phyloP scores from a whole-genome alignment of 1,284 basidiomycete genomes.

The Irpex sp. region DNA sequence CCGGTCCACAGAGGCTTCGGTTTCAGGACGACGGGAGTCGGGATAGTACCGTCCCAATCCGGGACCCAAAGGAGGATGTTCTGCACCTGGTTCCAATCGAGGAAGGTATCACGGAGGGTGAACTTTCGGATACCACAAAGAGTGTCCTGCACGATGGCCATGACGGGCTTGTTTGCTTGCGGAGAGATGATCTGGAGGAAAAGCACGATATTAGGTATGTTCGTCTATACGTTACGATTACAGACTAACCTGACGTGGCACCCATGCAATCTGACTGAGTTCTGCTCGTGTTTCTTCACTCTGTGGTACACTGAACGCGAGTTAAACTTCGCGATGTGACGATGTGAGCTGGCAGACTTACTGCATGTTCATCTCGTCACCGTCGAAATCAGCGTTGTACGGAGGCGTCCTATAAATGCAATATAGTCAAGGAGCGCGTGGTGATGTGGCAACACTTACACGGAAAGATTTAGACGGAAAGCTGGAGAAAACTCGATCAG shows the following conservation, averaged over 20 bases:
- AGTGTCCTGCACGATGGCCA: conserved; percentile 99
- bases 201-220: background rate
- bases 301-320: conserved; percentile 78
- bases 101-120: conserved; percentile 90
- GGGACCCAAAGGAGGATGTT: conserved; percentile 98
- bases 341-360: conserved; percentile 41
- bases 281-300: conserved; percentile 99
- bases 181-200: conserved; percentile 88
- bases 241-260: conserved; percentile 83
- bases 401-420: conserved; percentile 65
- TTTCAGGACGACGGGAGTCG: conserved; percentile 92
- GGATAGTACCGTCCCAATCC: conserved; percentile 93
- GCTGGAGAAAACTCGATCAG: conserved; percentile 45
- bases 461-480: conserved; percentile 95
- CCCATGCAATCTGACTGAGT: conserved; percentile 97
- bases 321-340: background rate
- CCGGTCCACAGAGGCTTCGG: conserved; percentile 98
- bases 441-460: conserved; percentile 54
- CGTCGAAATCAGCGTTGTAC: conserved; percentile 98
- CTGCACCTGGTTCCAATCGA: conserved; percentile 93
- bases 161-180: conserved; percentile 99
- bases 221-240: background rate
- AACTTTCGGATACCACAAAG: conserved; percentile 98
- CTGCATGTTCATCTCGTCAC: conserved; percentile 99
- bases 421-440: conserved; percentile 10